Evolutionary conservation across 805 yeast genomes (phyloP), one percentile per base, ranked within the genome.

Genomic region (Schizosaccharomyces pombe): DNA sequence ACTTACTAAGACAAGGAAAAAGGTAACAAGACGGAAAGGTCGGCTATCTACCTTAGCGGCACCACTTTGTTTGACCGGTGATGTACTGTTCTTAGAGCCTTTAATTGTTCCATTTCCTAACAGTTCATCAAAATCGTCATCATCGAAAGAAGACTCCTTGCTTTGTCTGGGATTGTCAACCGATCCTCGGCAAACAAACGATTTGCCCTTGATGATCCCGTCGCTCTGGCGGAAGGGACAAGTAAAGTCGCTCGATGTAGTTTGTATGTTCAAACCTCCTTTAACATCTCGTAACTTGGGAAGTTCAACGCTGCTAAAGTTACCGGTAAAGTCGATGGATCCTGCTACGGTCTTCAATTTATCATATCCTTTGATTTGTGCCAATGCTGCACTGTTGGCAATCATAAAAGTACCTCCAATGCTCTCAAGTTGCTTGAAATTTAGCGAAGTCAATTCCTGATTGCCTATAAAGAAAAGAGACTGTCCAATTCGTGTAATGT

Each of bases 161-260:
- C 19, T 43, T 19, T 14, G 28, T 26, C 26, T 32, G 14, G 49
- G 49, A 24, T 43, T 26, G 30, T 22, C 28, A 16, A 43, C 30
- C 16, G 19, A 16, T 22, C 49, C 49, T 4, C 49, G 49, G 73
- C 93, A 83, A 63, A 70, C 75, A 74, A 78, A 87, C 63, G 78
- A 73, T 74, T 85, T 85, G 77, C 98, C 98, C 72, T 80, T 85
- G 69, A 91, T 79, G 67, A 75, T 82, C 70, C 94, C 93, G 62
- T 75, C 74, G 66, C 85, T 76, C 55, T 68, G 63, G 68, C 82
- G 76, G 73, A 89, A 85, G 55, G 74, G 67, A 78, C 98, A 91
- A 71, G 85, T 78, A 70, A 85, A 79, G 64, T 82, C 80, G 65
- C 85, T 82, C 56, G 71, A 66, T 47, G 66, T 61, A 58, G 95